Conservation (phyloP, 2,329 filamentous ascomycete genomes). For the Ophiostoma himal-ulmi region DNA sequence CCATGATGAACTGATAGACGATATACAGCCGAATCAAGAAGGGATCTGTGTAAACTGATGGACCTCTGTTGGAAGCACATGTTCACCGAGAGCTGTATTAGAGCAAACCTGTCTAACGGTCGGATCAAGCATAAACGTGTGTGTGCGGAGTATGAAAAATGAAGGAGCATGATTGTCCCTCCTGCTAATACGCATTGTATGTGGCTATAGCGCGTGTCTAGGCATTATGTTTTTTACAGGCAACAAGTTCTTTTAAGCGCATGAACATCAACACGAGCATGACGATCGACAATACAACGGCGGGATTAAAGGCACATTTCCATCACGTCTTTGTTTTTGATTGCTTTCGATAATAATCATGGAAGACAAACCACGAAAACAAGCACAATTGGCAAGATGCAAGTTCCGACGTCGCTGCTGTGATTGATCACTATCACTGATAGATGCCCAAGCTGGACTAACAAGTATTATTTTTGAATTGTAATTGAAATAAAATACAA, state of each 20-base stretch:
- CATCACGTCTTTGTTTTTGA: not conserved
- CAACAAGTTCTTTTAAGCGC: not conserved
- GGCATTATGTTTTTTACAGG: not conserved
- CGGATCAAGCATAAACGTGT: not conserved
- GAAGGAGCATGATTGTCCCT: not conserved
- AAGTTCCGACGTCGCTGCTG: not conserved
- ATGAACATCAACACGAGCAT: conserved; percentile 4
- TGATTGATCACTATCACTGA: not conserved
- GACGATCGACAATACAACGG: not conserved
- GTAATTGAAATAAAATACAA: not conserved
- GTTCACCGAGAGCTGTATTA: not conserved
- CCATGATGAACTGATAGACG: not conserved
- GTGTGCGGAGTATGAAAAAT: not conserved
- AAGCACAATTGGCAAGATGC: not conserved
- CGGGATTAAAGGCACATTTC: not conserved
- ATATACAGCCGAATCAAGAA: not conserved
- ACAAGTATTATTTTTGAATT: not conserved
- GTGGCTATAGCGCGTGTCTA: not conserved
- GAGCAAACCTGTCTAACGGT: not conserved
- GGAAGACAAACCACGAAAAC: not conserved
- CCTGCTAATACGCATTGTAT: not conserved
- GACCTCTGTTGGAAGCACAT: not conserved
- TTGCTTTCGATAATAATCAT: not conserved
- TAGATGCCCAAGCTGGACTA: not conserved
- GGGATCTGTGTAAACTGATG: not conserved